A percentile compares a stretch with the other conserved stretches of the same genome.
These are phyloP conservation scores for Ascobolus immersus DNA, from an alignment of 495 filamentous ascomycete species.

Conservation along the genomic window DNA sequence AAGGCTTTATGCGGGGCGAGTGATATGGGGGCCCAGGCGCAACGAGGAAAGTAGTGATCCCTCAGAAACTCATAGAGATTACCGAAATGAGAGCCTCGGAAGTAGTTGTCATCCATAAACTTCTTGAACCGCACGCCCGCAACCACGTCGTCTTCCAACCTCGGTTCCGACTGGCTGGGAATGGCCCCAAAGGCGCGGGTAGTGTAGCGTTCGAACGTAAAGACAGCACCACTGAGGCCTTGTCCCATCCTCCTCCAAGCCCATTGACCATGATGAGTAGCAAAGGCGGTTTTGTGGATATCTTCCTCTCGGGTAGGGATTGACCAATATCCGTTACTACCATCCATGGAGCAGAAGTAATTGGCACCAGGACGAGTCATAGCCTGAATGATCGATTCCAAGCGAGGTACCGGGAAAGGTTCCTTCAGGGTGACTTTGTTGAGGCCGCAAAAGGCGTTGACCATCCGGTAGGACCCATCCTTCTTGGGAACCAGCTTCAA, in stretches of 20 bases:
- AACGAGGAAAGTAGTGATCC: conserved; percentile 1
- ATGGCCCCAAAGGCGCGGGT: too few species aligned
- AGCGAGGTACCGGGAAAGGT: not conserved
- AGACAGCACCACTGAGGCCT: not conserved
- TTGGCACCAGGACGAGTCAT: not conserved
- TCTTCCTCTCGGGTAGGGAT: not conserved
- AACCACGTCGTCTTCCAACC: not conserved
- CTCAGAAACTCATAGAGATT: not conserved
- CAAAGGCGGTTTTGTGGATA: not conserved
- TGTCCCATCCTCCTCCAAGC: not conserved
- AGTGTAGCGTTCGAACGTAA: too few species aligned
- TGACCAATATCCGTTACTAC: not conserved
- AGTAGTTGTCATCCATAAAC: conserved; percentile 3
- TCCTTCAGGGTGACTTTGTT: not conserved
- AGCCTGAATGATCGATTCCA: not conserved
- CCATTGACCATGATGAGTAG: not conserved
- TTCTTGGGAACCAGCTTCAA: not conserved
- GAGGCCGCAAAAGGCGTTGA: not conserved
- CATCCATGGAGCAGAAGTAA: not conserved
- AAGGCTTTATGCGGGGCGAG: not conserved
- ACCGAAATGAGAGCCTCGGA: not conserved
- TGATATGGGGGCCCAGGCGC: not conserved
- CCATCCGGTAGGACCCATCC: not conserved
- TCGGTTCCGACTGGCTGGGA: not conserved
- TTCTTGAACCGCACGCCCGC: not conserved